Base-by-base conservation (phyloP, 768 basidiomycete genomes). In the Lactarius sp. region DNA sequence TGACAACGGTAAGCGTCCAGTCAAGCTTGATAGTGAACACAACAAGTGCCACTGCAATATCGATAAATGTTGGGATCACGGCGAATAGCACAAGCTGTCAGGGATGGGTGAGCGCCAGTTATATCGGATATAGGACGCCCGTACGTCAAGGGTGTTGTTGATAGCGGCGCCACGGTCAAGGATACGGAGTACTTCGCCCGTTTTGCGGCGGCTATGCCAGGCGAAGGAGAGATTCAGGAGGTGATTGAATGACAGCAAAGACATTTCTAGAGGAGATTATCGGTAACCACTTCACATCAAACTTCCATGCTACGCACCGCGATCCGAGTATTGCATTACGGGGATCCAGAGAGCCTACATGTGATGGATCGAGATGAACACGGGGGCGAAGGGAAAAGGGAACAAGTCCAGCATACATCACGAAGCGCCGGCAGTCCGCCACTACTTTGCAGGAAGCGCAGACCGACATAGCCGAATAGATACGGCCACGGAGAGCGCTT, bases 291-390 rank as follows among this genome's bases (percentile, higher is more conserved):
- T 59, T 22, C 51, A 55, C 20, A 47, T 49, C 18, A 12, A 44
- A 18, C 49, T 27, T 6, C 14, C 10, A 20, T 49, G 59, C 4
- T 50, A 70, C 76, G 62, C 66, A 82, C 83, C 83, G 69, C 87
- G 77, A 71, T 95, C 92, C 0, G 90, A 91, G 72, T 85, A 90
- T 74, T 93, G 92, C 83, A 93, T 89, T 49, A 98, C 88, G 1
- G 93, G 91, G 2, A 87, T 82, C 90, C 92, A 95, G 3, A 93
- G 78, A 36, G 82, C 77, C 84, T 88, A 62, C 33, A 57, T 52
- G 53, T 50, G n/a, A 61, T 14, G 13, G 13, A 14, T 33, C n/a
- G 31, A 50, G 8, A 34, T 33, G 14, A 47, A 59, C 4, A 20
- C 37, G 3, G 6, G 3, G 10, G 4, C 10, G 53, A n/a, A 44